A percentile compares a stretch with the other conserved stretches of the same genome.
Evolutionary conservation across 768 basidiomycete genomes (phyloP).

Genomic region (Baorangia bicolor): DNA sequence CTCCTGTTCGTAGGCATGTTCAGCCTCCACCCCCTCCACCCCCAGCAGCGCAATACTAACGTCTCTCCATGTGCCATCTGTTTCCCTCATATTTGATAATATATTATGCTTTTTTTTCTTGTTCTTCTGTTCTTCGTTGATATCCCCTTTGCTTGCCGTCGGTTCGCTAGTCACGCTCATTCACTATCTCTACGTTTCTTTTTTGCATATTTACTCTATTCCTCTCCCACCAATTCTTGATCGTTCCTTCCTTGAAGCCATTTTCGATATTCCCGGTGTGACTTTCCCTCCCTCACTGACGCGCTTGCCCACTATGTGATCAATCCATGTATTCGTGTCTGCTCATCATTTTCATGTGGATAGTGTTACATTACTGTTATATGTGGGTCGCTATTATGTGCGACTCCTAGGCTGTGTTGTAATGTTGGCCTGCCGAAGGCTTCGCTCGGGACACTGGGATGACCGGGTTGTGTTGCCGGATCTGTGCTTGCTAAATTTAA

Average conservation of each 20-base stretch:
- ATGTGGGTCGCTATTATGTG: not conserved
- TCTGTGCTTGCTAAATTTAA: not conserved
- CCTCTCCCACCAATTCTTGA: not conserved
- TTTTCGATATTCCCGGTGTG: not conserved
- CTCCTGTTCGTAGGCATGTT: not conserved
- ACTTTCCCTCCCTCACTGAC: not conserved
- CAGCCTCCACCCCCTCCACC: constrained; percentile 11
- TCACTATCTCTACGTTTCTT: not conserved
- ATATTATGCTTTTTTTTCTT: constrained; percentile 10
- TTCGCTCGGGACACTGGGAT: not conserved
- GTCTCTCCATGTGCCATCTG: not conserved
- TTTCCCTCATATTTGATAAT: constrained; percentile 17
- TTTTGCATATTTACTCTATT: not conserved
- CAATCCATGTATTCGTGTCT: not conserved
- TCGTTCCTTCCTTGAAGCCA: not conserved
- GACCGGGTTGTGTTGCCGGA: not conserved
- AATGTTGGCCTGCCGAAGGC: not conserved
- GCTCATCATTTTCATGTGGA: not conserved
- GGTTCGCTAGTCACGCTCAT: not conserved
- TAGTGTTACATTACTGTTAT: not conserved
- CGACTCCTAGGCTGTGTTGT: constrained; percentile 2
- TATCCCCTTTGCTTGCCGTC: not conserved
- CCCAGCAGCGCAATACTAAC: constrained; percentile 14
- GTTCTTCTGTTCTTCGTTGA: not conserved
- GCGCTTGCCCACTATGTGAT: not conserved